Evolutionary conservation across 2,329 filamentous ascomycete species (phyloP), one percentile per base, ranked within the genome.

Genomic region (Colletotrichum phormii): DNA sequence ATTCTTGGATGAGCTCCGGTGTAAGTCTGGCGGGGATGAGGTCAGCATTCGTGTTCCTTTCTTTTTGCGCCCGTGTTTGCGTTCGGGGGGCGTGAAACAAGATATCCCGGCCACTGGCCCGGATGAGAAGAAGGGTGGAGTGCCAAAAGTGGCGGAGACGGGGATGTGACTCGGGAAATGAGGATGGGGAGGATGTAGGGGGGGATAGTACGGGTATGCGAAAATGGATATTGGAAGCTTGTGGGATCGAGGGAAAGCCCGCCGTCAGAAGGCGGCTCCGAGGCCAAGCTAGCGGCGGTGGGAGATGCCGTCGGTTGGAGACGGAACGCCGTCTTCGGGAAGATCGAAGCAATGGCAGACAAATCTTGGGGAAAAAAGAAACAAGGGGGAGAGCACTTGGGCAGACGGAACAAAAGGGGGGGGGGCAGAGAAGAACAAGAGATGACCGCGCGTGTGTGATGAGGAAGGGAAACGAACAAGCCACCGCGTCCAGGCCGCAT

Each of bases 1-100:
- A 90, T 81, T 91, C 89, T 75, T 85, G 82, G 74, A 90, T 83
- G 74, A 90, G 82, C 78, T 91, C 89, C 64, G 89, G 88, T 9
- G 88, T 89, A 64, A 91, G 80, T 76, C 84, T 86, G 76, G 67
- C 55, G 61, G 60, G 42, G 2, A 15, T 65, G 62, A 62, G 35
- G 60, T 72, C 70, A 72, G 67, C 62, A 51, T 62, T 15, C 24
- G 55, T 51, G 57, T 42, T 42, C 18, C 13, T 42, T 42, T 42
- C 13, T 42, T 42, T 18, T 22, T 54, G 49, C 51, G 49, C 61
- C 53, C 49, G 33, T 42, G 55, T 24, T 64, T 29, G 58, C 37
- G 37, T 42, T 42, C 37, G n/a, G 29, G 18, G 46, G 11, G 63
- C 46, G 31, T 24, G 15, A 8, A 66, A 42, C 15, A 15, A 67